These are phyloP conservation scores for Trametes pubescens DNA, from an alignment of 1,284 basidiomycete genomes.

Conservation along the genomic window DNA sequence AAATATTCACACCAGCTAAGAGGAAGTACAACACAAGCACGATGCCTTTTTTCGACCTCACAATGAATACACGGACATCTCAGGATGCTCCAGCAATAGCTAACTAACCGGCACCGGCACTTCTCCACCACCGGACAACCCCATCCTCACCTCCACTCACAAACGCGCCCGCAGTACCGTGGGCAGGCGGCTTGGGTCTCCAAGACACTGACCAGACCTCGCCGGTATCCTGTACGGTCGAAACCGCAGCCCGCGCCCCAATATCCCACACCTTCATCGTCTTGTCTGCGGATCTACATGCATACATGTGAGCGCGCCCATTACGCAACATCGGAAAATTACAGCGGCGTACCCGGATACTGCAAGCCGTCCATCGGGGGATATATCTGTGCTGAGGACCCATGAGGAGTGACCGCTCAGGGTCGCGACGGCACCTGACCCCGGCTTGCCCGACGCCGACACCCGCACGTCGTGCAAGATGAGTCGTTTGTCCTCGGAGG, in stretches of 20 bases:
- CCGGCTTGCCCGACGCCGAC: conserved; percentile 61
- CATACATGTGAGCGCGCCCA: background rate
- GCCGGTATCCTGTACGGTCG: conserved; percentile 77
- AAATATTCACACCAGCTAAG: no score
- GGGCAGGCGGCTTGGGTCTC: conserved; percentile 68
- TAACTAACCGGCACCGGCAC: conserved; percentile 59
- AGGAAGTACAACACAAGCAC: no score
- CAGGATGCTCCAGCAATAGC: background rate
- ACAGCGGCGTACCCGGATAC: conserved; percentile 72
- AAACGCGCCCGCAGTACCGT: conserved; percentile 71
- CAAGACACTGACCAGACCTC: conserved; percentile 90
- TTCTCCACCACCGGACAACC: conserved; percentile 78
- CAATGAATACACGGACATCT: no score
- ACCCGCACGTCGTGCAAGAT: conserved; percentile 85
- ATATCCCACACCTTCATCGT: conserved; percentile 91
- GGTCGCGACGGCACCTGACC: conserved; percentile 81
- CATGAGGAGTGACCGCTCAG: conserved; percentile 87
- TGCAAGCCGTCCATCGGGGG: conserved; percentile 79
- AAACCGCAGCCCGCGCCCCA: conserved; percentile 77
- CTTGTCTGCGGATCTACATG: conserved; percentile 79
- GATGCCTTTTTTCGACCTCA: no score
- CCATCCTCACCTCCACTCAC: conserved; percentile 86
- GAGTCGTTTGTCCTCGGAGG: conserved; percentile 88
- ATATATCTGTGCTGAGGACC: conserved; percentile 83
- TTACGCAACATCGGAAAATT: conserved; percentile 12